These are phyloP conservation scores for Colletotrichum scovillei DNA, from an alignment of 2,329 filamentous ascomycete species.

Conservation along the genomic window DNA sequence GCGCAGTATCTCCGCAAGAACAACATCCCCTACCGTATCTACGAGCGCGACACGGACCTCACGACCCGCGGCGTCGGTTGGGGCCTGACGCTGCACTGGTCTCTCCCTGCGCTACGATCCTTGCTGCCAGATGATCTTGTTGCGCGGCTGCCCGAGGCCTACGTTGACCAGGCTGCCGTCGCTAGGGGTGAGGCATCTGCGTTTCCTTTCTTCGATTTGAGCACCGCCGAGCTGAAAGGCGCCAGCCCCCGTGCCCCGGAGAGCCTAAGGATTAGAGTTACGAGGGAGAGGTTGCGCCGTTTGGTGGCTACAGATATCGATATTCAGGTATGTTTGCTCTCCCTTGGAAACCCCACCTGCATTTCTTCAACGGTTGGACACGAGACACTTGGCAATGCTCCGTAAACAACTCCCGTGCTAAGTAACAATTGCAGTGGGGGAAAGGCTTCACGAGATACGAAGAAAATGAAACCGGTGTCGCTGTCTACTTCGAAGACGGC, in stretches of 20 bases:
- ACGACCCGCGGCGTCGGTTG: slow-evolving; percentile 64
- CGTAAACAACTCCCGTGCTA: not conserved
- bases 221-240: slow-evolving; percentile 53
- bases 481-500: slow-evolving; percentile 59
- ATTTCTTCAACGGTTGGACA: not conserved
- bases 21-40: slow-evolving; percentile 58
- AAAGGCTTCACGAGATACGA: slow-evolving; percentile 49
- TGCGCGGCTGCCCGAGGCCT: slow-evolving; percentile 58
- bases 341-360: not conserved
- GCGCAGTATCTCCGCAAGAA: slow-evolving; percentile 47
- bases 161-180: slow-evolving; percentile 64
- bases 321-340: slow-evolving; percentile 51
- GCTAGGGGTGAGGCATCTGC: slow-evolving; percentile 56
- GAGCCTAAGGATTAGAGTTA: slow-evolving; percentile 58
- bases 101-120: slow-evolving; percentile 60
- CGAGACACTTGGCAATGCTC: not conserved
- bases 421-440: slow-evolving; percentile 48
- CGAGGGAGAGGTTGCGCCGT: slow-evolving; percentile 56
- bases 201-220: slow-evolving; percentile 68
- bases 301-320: slow-evolving; percentile 59
- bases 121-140: slow-evolving; percentile 62
- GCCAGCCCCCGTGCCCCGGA: slow-evolving; percentile 57
- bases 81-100: slow-evolving; percentile 75
- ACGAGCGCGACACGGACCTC: slow-evolving; percentile 63
- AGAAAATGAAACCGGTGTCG: slow-evolving; percentile 43